Evolutionary conservation across 179 eudicot genomes (phyloP).

Genomic region (Gypsophila paniculata): DNA sequence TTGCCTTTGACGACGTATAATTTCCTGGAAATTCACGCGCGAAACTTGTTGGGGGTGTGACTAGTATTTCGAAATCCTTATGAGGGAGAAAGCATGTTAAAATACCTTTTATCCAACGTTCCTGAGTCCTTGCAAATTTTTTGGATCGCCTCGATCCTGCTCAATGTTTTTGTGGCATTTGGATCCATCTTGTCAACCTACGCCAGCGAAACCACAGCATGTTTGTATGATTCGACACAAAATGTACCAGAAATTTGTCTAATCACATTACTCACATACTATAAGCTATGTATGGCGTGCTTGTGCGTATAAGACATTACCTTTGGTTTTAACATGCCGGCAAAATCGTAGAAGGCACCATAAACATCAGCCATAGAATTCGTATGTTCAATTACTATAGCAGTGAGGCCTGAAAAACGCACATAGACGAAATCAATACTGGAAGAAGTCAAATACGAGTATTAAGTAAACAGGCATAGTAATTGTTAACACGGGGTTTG

Average conservation of each 20-base stretch:
- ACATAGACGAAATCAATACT: slow-evolving; percentile 5
- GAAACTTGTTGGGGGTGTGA: neutral
- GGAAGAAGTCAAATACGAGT: neutral
- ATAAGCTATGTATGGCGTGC: neutral
- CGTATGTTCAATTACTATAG: slow-evolving; percentile 63
- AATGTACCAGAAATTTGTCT: no score
- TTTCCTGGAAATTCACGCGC: slow-evolving; percentile 38
- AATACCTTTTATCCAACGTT: slow-evolving; percentile 56
- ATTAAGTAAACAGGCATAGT: no score
- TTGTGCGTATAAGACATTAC: slow-evolving; percentile 27
- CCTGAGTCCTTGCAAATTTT: slow-evolving; percentile 74
- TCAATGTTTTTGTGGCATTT: slow-evolving; percentile 60
- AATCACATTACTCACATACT: no score
- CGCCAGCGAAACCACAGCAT: slow-evolving; percentile 14
- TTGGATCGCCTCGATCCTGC: slow-evolving; percentile 59
- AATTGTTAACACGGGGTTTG: neutral
- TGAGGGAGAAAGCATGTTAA: neutral
- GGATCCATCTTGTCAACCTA: slow-evolving; percentile 75
- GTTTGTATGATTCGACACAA: neutral
- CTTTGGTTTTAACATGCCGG: slow-evolving; percentile 74
- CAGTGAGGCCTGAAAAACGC: slow-evolving; percentile 64
- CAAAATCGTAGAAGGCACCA: slow-evolving; percentile 83
- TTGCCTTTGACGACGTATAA: slow-evolving; percentile 45
- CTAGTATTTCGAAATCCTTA: neutral
- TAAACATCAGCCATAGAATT: slow-evolving; percentile 75